phyloP scores from a whole-genome alignment of 768 basidiomycete species.

The Rhodotorula diobovata region DNA sequence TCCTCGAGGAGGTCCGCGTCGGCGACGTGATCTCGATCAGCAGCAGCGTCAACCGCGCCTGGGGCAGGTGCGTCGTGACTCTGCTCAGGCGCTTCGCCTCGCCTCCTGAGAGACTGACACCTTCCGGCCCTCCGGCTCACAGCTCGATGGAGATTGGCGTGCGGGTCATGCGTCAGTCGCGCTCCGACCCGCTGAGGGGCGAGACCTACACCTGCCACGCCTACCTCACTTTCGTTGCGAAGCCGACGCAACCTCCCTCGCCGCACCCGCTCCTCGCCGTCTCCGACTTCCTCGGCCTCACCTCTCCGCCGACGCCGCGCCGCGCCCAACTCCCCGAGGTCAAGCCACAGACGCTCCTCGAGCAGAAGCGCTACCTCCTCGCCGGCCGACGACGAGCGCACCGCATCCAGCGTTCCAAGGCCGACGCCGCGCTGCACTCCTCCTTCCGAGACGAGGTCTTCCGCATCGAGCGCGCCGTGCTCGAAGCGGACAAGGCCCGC shows the following conservation, averaged over 20 bases:
- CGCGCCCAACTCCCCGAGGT: slow-evolving; percentile 26
- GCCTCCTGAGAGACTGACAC: neutral
- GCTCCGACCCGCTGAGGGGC: slow-evolving; percentile 3
- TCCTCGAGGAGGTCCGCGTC: slow-evolving; percentile 30
- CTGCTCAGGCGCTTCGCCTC: neutral
- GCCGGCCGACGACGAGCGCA: slow-evolving; percentile 36
- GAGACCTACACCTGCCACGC: slow-evolving; percentile 37
- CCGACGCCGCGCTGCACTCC: slow-evolving; percentile 12
- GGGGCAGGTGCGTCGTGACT: slow-evolving; percentile 16
- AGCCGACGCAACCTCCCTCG: slow-evolving; percentile 4
- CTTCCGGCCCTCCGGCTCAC: neutral
- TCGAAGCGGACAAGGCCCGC: neutral
- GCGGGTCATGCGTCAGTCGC: slow-evolving; percentile 21
- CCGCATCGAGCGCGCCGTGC: slow-evolving; percentile 8
- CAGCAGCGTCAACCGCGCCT: slow-evolving; percentile 31
- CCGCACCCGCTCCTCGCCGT: neutral
- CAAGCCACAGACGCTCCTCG: slow-evolving; percentile 28
- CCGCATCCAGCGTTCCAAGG: slow-evolving; percentile 28
- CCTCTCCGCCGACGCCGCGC: neutral
- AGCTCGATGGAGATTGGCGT: slow-evolving; percentile 41
- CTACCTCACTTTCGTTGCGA: slow-evolving; percentile 38
- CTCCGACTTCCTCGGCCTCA: slow-evolving; percentile 5
- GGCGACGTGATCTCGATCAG: slow-evolving; percentile 30
- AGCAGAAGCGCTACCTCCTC: slow-evolving; percentile 39
- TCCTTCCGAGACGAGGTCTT: slow-evolving; percentile 23